These are phyloP conservation scores for Starmerella cellae DNA, from an alignment of 805 yeast species.

Conservation along the genomic window DNA sequence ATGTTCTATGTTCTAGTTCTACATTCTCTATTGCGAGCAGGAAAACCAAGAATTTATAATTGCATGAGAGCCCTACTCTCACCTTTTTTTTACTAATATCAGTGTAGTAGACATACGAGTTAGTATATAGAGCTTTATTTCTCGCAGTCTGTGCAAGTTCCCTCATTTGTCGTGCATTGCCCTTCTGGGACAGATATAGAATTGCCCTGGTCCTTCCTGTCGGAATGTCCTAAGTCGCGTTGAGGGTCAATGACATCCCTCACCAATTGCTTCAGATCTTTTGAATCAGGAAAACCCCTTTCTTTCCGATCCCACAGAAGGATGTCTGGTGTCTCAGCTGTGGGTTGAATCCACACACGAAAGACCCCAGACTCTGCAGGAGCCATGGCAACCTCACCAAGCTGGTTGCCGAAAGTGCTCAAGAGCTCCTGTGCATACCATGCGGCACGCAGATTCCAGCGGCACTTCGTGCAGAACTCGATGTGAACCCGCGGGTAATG, in stretches of 20 bases:
- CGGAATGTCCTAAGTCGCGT: conserved; percentile 51
- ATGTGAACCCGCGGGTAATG: conserved; percentile 51
- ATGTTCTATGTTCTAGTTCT: too few species aligned
- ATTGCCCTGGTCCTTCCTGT: too few species aligned
- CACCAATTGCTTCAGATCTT: conserved; percentile 55
- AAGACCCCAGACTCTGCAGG: conserved; percentile 46
- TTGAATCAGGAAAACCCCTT: conserved; percentile 78
- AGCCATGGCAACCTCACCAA: conserved; percentile 43
- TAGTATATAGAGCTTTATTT: too few species aligned
- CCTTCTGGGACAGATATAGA: background rate
- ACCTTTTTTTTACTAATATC: background rate
- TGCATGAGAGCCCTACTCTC: background rate
- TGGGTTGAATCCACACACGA: conserved; percentile 38
- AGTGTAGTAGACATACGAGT: too few species aligned
- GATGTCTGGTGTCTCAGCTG: conserved; percentile 26
- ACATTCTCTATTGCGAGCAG: too few species aligned
- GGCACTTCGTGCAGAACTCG: conserved; percentile 67
- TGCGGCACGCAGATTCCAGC: conserved; percentile 77
- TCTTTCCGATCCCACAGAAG: conserved; percentile 47
- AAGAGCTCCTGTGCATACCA: conserved; percentile 79
- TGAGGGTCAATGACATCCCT: conserved; percentile 47
- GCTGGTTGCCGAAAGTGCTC: conserved; percentile 55
- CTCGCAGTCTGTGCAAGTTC: background rate
- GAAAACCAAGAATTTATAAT: background rate
- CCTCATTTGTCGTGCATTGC: background rate